Conservation (phyloP, 2,329 filamentous ascomycete species). For the Cercospora citrullina region DNA sequence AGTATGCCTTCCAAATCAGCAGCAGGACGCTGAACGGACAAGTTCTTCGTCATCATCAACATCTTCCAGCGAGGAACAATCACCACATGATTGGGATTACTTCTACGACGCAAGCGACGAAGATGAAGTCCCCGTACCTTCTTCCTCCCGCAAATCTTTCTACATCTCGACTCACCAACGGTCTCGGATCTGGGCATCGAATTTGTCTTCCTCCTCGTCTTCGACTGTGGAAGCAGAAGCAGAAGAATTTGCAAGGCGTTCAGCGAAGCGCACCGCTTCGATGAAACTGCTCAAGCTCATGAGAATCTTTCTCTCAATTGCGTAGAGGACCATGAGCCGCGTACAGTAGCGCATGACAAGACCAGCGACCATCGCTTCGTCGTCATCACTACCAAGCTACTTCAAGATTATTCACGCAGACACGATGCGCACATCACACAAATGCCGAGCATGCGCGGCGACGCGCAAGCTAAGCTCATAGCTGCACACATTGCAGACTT, state of each 20-base stretch:
- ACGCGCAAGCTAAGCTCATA: neutral
- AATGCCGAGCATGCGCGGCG: neutral
- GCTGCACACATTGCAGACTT: neutral
- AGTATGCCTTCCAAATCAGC: conserved; percentile 10
- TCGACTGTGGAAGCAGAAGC: neutral
- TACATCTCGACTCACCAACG: conserved; percentile 12
- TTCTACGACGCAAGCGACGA: conserved; percentile 2
- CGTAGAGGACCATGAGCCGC: neutral
- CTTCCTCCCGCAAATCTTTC: neutral
- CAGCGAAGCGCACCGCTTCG: neutral
- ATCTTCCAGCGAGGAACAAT: neutral
- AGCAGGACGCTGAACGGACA: conserved; percentile 9
- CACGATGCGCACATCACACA: neutral
- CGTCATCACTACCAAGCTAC: neutral
- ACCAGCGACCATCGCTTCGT: neutral
- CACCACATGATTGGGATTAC: conserved; percentile 2
- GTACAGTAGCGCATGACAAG: neutral
- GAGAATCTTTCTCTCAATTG: neutral
- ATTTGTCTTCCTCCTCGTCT: neutral
- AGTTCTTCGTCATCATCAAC: neutral
- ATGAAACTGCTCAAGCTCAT: conserved; percentile 1
- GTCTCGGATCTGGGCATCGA: conserved; percentile 1
- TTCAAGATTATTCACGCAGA: neutral
- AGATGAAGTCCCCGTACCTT: neutral
- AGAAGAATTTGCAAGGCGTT: neutral